phyloP scores from a whole-genome alignment of 1,284 basidiomycete species.

The Apiotrichum montevideense region DNA sequence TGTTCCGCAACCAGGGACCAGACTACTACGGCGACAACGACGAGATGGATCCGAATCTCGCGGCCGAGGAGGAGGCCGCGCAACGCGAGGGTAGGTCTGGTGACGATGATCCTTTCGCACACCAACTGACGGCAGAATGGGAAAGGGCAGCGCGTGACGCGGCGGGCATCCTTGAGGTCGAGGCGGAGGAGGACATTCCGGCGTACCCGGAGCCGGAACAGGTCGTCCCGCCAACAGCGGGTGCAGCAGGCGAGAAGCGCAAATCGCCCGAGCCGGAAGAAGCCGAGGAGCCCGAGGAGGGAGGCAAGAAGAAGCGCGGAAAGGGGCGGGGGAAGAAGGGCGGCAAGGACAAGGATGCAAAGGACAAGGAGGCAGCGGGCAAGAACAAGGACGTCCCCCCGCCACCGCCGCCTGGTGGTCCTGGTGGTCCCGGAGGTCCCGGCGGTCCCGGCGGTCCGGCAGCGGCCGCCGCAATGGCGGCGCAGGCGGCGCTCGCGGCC shows the following conservation, averaged over 20 bases:
- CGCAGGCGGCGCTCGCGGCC: slow-evolving; percentile 24
- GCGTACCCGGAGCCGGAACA: slow-evolving; percentile 10
- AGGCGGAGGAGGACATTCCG: slow-evolving; percentile 3
- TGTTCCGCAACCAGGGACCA: slow-evolving; percentile 80
- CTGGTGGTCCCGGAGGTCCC: slow-evolving; percentile 1
- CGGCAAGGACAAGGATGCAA: slow-evolving; percentile 25
- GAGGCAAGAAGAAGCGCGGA: slow-evolving; percentile 46
- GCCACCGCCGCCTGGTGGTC: slow-evolving; percentile 17
- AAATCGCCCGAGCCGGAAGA: slow-evolving; percentile 13
- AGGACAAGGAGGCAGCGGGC: not conserved
- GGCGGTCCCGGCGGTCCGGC: slow-evolving; percentile 11
- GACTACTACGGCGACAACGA: slow-evolving; percentile 89
- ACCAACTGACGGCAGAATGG: slow-evolving; percentile 56
- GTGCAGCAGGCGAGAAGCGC: slow-evolving; percentile 3
- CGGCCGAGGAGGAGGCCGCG: slow-evolving; percentile 63
- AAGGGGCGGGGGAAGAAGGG: slow-evolving; percentile 60
- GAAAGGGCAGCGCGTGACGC: slow-evolving; percentile 50
- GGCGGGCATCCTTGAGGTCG: slow-evolving; percentile 17
- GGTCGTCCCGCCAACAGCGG: not conserved
- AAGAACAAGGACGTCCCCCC: slow-evolving; percentile 7
- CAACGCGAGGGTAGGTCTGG: slow-evolving; percentile 64
- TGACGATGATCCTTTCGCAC: too few relatives aligned
- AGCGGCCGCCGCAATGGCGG: slow-evolving; percentile 15
- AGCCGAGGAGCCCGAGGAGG: slow-evolving; percentile 7
- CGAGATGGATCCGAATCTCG: slow-evolving; percentile 65